Percentiles rank a stretch among this genome's conserved stretches.
These are phyloP conservation scores for Ogataea trehalophila DNA, from an alignment of 805 yeast species.

Conservation along the genomic window DNA sequence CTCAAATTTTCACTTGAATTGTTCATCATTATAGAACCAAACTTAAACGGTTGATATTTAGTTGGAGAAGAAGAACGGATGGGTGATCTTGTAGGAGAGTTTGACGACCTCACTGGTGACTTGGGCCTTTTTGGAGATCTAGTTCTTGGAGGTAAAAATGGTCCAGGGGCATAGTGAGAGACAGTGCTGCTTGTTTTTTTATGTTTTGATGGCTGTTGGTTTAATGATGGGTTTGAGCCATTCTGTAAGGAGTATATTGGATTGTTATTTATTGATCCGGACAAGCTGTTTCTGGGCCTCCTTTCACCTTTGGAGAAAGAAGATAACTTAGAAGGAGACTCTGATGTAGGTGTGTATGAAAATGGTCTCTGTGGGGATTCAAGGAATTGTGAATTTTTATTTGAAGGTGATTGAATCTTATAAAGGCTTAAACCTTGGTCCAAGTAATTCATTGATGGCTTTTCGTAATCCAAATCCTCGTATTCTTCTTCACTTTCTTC, in stretches of 20 bases:
- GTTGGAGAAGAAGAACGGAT: conserved; percentile 29
- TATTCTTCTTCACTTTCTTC: conserved; percentile 15
- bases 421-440: conserved; percentile 4
- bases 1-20: conserved; percentile 17
- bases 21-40: conserved; percentile 44
- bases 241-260: conserved; percentile 16
- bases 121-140: conserved; percentile 24
- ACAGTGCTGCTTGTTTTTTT: conserved; percentile 15
- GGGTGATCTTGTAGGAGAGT: conserved; percentile 28
- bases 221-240: conserved; percentile 14
- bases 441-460: conserved; percentile 1
- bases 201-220: conserved; percentile 7
- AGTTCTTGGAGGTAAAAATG: conserved; percentile 16
- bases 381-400: background rate
- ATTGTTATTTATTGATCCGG: background rate
- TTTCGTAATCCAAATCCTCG: conserved; percentile 1
- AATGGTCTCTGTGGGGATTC: conserved; percentile 1
- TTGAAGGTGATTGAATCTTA: conserved; percentile 4
- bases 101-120: conserved; percentile 22
- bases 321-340: background rate
- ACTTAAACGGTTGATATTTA: conserved; percentile 54
- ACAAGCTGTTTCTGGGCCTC: conserved; percentile 3
- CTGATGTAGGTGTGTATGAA: background rate
- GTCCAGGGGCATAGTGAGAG: conserved; percentile 20
- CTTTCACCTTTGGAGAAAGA: background rate